Evolutionary conservation across 345 rosid species (phyloP), one percentile per base, ranked within the genome.

Genomic region (Ceriops zippeliana): DNA sequence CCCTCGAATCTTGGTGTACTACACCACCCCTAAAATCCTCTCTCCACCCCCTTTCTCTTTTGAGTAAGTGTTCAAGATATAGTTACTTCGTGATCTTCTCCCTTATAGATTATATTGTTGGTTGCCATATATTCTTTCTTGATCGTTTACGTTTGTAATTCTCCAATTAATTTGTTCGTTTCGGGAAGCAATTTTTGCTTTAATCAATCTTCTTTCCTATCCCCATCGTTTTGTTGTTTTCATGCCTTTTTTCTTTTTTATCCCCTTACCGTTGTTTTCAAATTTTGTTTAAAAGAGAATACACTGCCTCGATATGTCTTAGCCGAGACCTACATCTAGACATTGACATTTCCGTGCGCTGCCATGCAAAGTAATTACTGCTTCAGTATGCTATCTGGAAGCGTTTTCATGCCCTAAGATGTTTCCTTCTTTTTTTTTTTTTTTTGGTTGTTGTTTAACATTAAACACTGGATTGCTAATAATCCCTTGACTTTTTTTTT

Each of bases 291-390:
- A 52, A 24, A n/a, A 24, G 6, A 52, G 26, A 52, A n/a, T 1
- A n/a, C 57, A 52, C 57, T 52, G n/a, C 30, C 1, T 22, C 24
- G 16, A 21, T 24, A 8, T 22, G 28, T 56, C 37, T 31, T 60
- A 26, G 47, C 67, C 49, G 76, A 68, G 69, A 73, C 71, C 70
- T 56, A 57, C 77, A 56, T 34, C 15, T 31, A 75, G 78, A 75
- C 38, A 78, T 80, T 60, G 67, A 69, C 76, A n/a, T 79, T 75
- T 59, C 69, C 65, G 74, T 73, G 74, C 74, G 63, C 70, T 58
- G 31, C 61, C 68, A 73, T 79, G 76, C 78, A 80, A 70, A 68
- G 42, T 20, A 26, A 17, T 58, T 17, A n/a, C 63, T 27, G 15
- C 19, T 27, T n/a, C 56, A 28, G 4, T 27, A 24, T 21, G n/a